Conservation (phyloP, 2,329 filamentous ascomycete species). For the Cordyceps javanica region DNA sequence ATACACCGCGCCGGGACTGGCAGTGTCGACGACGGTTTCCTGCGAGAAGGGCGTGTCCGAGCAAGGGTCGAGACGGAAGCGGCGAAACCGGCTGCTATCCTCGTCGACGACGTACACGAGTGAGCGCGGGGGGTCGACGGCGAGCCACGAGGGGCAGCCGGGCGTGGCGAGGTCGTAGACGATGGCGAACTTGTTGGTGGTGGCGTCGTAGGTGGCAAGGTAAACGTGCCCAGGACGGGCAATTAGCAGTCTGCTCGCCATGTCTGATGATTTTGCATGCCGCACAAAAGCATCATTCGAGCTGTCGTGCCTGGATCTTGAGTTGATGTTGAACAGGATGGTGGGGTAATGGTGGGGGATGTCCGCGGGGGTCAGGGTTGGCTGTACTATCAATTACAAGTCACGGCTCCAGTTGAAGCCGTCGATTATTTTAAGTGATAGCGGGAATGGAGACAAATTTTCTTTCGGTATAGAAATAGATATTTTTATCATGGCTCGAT, state of each 20-base stretch:
- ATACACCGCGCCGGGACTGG: constrained; percentile 39
- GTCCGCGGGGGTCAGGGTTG: not conserved
- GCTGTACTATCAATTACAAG: too few relatives aligned
- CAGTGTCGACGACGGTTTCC: constrained; percentile 24
- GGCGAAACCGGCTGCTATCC: constrained; percentile 32
- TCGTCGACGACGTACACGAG: constrained; percentile 43
- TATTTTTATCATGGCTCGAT: too few relatives aligned
- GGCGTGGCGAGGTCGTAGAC: constrained; percentile 26
- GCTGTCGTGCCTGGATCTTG: not conserved
- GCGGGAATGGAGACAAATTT: too few relatives aligned
- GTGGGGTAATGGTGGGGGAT: not conserved
- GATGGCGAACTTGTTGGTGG: constrained; percentile 28
- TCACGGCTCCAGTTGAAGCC: too few relatives aligned
- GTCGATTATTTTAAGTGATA: too few relatives aligned
- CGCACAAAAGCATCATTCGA: not conserved
- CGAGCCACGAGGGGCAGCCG: constrained; percentile 41
- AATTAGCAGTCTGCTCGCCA: constrained; percentile 30
- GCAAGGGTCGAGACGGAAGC: constrained; percentile 32
- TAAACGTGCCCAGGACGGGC: constrained; percentile 35
- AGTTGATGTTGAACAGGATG: not conserved
- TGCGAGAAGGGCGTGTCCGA: constrained; percentile 23
- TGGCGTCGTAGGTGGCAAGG: constrained; percentile 36
- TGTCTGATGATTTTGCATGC: not conserved
- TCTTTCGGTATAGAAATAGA: too few relatives aligned
- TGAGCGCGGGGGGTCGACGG: constrained; percentile 29